Base-by-base conservation (phyloP, 164 flowering plant species). In the Hamamelis virginiana region DNA sequence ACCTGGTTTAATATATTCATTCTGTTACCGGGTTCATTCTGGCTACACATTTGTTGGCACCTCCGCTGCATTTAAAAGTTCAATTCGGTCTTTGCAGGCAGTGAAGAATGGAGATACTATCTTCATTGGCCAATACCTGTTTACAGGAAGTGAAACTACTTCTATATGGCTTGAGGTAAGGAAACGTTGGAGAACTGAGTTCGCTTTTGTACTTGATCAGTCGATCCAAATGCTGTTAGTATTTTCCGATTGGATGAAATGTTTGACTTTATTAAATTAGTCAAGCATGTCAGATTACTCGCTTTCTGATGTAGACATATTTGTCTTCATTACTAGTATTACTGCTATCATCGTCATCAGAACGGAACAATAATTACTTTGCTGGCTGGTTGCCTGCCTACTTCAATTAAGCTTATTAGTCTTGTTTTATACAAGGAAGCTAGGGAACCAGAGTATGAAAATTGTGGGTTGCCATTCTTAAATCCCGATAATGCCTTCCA, bases 41-140 rank as follows among this genome's bases (percentile, higher is more conserved):
- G 21, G 38, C 27, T 45, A 13, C 11, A 21, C 33, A 13, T 28
- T 59, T 59, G 22, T 59, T 59, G 63, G 33, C 60, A 8, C 14
- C 12, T 23, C 14, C 25, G 5, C 33, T 41, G 38, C 43, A 45
- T 9, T 45, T 23, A 19, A 27, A 65, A 10, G 46, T 55, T 55
- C 22, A 16, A 43, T 25, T 69, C 23, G 38, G 44, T 62, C 25
- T 16, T 74, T 77, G 73, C 77, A 89, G 97, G 90, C 88, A 28
- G 97, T 91, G 70, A 89, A 84, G 70, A 78, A 82, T 62, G 97
- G 94, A 53, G 94, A 89, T 62, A 87, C 87, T 38, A 88, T 91
- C 38, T 91, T 91, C 73, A 75, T 91, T 69, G 97, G 97, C 10
- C 91, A 86, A 72, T 84, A 87, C 69, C 76, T 87, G 45, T 87